Base-by-base conservation (phyloP, 257 asterid genomes). In the Nicotiana attenuata region DNA sequence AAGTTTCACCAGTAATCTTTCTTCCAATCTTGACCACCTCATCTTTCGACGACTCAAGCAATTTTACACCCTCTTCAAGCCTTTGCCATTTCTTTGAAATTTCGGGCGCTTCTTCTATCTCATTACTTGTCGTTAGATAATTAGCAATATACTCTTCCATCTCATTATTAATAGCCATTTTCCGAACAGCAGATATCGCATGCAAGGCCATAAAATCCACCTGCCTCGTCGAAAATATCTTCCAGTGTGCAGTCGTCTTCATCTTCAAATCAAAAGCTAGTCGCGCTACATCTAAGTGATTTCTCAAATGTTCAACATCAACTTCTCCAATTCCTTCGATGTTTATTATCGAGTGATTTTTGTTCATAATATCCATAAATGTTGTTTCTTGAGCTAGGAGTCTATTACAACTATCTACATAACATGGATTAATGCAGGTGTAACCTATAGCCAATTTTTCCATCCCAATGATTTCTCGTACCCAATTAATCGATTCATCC, bases 261-360 rank as follows among this genome's bases (percentile, higher is more conserved):
- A 82, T 84, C 52, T 82, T 84, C 73, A 84, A 10, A 14, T 88
- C 91, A 13, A 86, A 88, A 0, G 89, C 89, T 52, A 80, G 83
- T 1, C 57, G 79, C 1, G 33, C 79, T 3, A n/a, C 28, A 0
- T 20, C 76, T 0, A 3, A 10, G 59, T 64, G 33, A 1, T 53
- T 55, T 10, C 87, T 53, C 2, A 88, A 59, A 28, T 78, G 76
- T 1, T 57, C 81, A 3, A 86, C 65, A 2, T 82, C 83, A 3
- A 84, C 33, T 7, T n/a, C 84, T 8, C 86, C 89, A 17, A 80
- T 19, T 1, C 87, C 89, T 8, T 86, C 83, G 1, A 88, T 50
- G 0, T 0, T 10, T 5, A 80, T 22, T 10, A 24, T 0, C 1
- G 66, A 41, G 68, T 45, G 0, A 64, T 41, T 22, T 19, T 38